Evolutionary conservation across 1,284 basidiomycete genomes (phyloP), one percentile per base, ranked within the genome.

Genomic region (Microbotryomycetes sp.): DNA sequence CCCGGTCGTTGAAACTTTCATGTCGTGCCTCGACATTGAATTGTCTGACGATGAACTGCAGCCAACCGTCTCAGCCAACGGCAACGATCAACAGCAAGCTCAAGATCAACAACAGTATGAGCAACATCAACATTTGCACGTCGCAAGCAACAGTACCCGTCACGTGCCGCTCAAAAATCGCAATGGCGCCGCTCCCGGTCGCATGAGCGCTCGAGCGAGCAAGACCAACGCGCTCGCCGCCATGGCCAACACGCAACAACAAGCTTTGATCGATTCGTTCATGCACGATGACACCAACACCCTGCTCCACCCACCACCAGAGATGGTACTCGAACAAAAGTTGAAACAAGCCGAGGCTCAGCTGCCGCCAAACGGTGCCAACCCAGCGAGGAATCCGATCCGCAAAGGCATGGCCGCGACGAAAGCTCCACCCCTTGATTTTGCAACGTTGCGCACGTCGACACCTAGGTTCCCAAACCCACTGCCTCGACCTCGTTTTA

Each of bases 391-490:
- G 52, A 66, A 68, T 56, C 58, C 58, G 12, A 26, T 54, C 6
- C 64, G 67, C 14, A 59, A 60, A 42, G 57, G 55, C 23, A 25
- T 51, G 12, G 51, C 54, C 23, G 36, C 60, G 19, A 59, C 67
- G 19, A 58, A 54, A 1, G 62, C 68, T 1, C 57, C 65, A 29
- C 67, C 70, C 2, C 63, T 72, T 47, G 70, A 72, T 57, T 68
- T 70, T 30, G 59, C 58, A 22, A 65, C 67, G n/a, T 57, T 72
- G 28, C 65, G 70, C 14, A 72, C 67, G 29, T 60, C 52, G 14
- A 62, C 69, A 7, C 71, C 71, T 3, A 45, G 64, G 9, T n/a
- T 42, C 15, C 63, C 64, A 15, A 65, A 65, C 16, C 59, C 58
- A 19, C 53, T 55, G 3, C 55, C 58, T 16, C 58, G 62, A 16